phyloP scores from a whole-genome alignment of 2,329 filamentous ascomycete genomes.

The Fusarium abutilonis region DNA sequence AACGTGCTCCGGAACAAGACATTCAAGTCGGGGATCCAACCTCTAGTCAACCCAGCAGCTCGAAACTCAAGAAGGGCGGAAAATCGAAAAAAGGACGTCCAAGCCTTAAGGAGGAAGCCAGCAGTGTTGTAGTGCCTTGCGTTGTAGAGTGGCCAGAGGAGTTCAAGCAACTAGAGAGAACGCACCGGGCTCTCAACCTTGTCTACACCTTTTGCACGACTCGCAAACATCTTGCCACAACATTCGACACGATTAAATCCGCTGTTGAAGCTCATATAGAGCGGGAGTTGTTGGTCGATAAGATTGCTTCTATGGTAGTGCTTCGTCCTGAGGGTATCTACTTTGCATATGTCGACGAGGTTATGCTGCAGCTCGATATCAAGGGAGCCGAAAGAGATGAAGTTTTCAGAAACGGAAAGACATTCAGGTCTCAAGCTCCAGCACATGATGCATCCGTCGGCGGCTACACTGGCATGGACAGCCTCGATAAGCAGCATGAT shows the following conservation, averaged over 20 bases:
- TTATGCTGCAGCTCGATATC: constrained; percentile 81
- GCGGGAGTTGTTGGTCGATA: constrained; percentile 73
- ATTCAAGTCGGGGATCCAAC: constrained; percentile 10
- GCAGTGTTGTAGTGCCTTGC: constrained; percentile 42
- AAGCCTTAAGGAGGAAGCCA: constrained; percentile 32
- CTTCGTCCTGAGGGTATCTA: constrained; percentile 81
- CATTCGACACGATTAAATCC: constrained; percentile 85
- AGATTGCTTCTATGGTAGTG: constrained; percentile 83
- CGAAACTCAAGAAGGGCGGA: constrained; percentile 7
- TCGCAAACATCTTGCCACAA: constrained; percentile 90
- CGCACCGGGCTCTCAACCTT: constrained; percentile 86
- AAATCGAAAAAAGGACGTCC: constrained; percentile 23
- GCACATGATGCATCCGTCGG: constrained; percentile 67
- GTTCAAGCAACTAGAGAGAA: constrained; percentile 77
- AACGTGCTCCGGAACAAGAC: constrained; percentile 29
- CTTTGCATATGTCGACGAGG: constrained; percentile 88
- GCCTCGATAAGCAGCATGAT: constrained; percentile 47
- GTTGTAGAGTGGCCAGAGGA: constrained; percentile 74
- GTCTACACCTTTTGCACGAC: constrained; percentile 96
- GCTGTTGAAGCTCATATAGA: constrained; percentile 87
- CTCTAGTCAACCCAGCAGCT: constrained; percentile 15
- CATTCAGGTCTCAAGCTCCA: constrained; percentile 61
- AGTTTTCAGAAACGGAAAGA: constrained; percentile 62
- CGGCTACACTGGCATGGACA: constrained; percentile 62
- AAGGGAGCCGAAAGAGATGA: constrained; percentile 74